phyloP scores from a whole-genome alignment of 768 basidiomycete species.

The Lepiota brunneoincarnata region DNA sequence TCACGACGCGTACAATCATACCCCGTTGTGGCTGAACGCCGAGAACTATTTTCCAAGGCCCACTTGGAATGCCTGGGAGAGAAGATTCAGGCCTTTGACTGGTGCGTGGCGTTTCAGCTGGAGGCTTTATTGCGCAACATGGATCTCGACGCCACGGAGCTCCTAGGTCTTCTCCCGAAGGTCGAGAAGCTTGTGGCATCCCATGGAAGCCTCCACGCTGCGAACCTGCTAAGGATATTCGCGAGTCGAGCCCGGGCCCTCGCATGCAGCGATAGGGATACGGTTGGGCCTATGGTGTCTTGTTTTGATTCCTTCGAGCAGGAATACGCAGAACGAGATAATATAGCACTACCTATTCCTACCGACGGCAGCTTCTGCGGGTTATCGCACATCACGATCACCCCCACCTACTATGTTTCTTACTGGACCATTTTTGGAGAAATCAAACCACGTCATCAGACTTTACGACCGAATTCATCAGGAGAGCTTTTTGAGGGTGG shows the following conservation, averaged over 20 bases:
- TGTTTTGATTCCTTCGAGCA: conserved; percentile 26
- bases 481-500: conserved; percentile 59
- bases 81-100: conserved; percentile 35
- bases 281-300: conserved; percentile 16
- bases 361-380: conserved; percentile 26
- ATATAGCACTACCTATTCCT: conserved; percentile 21
- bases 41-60: conserved; percentile 40
- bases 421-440: conserved; percentile 54
- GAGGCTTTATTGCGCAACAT: conserved; percentile 39
- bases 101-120: conserved; percentile 57
- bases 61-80: conserved; percentile 25
- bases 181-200: conserved; percentile 26
- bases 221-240: conserved; percentile 40
- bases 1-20: conserved; percentile 31
- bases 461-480: conserved; percentile 41
- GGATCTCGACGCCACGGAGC: conserved; percentile 44
- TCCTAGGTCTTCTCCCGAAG: conserved; percentile 35
- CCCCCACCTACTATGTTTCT: conserved; percentile 53
- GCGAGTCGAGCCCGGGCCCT: conserved; percentile 20
- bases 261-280: conserved; percentile 19
- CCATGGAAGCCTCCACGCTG: conserved; percentile 32
- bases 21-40: conserved; percentile 34
- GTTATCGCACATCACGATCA: conserved; percentile 33
- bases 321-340: conserved; percentile 22
- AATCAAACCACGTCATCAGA: conserved; percentile 62